Evolutionary conservation across 2,329 filamentous ascomycete species (phyloP), one percentile per base, ranked within the genome.

Genomic region (Xylaria sp.): DNA sequence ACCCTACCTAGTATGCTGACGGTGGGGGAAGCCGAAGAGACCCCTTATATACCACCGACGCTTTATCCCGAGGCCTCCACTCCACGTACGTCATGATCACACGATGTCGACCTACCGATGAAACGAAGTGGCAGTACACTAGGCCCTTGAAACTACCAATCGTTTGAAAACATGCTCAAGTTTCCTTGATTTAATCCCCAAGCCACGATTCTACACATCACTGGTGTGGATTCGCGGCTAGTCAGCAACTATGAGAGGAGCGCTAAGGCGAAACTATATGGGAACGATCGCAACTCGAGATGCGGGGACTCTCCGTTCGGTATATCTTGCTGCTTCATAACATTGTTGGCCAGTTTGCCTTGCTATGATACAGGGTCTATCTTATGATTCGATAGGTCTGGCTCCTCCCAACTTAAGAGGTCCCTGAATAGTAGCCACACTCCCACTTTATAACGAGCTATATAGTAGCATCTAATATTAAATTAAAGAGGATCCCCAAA

Each of bases 1-100:
- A 23, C n/a, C n/a, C n/a, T n/a, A n/a, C n/a, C n/a, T n/a, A 20
- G 10, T 39, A 25, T 53, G 59, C 52, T 52, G 64, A 66, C 36
- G 10, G 41, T 9, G 23, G 36, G 20, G 39, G 25, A 30, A 13
- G 34, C 9, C 23, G 18, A 41, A 45, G 36, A 10, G 36, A n/a
- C n/a, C 20, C 20, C 36, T 58, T 58, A 43, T 58, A 58, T 58
- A 58, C 39, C 20, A 45, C 39, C 36, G 13, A 5, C 39, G 8
- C 53, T 39, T 41, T 7, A 13, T 39, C 34, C 34, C 32, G 25
- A 50, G 46, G 46, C 46, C 34, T 41, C 34, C 53, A 56, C 34
- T 41, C 34, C 53, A 56, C 12, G 53, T 56, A 56, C 53, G 53
- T 56, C 53, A 56, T 41, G 32, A 41, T 41, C 12, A 34, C 13